Evolutionary conservation across 768 basidiomycete genomes (phyloP).

Genomic region (Lepiota subincarnata): DNA sequence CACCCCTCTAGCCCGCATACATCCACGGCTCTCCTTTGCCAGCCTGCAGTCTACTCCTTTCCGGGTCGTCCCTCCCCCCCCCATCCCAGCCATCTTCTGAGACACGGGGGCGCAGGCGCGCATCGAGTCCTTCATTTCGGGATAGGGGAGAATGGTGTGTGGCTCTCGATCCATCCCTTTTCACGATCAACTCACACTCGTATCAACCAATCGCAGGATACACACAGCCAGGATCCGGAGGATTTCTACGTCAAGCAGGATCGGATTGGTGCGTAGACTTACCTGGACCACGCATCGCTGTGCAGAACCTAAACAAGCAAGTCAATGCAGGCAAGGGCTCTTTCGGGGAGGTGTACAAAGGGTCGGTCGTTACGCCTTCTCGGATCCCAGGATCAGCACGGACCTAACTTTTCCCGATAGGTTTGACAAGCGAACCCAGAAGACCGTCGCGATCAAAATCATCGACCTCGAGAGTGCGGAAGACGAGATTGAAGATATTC

Average conservation of each 20-base stretch:
- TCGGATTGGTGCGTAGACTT: constrained; percentile 71
- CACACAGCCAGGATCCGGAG: constrained; percentile 84
- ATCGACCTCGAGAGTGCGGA: constrained; percentile 99
- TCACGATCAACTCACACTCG: constrained; percentile 23
- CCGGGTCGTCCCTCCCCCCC: neutral
- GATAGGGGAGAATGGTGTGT: constrained; percentile 23
- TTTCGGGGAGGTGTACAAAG: constrained; percentile 99
- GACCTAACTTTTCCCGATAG: constrained; percentile 36
- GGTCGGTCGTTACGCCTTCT: constrained; percentile 43
- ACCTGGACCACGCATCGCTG: constrained; percentile 4
- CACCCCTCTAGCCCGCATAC: neutral
- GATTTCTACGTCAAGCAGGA: constrained; percentile 97
- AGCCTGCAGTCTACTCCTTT: neutral
- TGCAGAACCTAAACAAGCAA: constrained; percentile 11
- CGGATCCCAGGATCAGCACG: constrained; percentile 11
- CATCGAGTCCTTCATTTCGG: constrained; percentile 9
- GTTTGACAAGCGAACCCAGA: constrained; percentile 92
- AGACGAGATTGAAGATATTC: constrained; percentile 99
- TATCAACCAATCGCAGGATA: constrained; percentile 42
- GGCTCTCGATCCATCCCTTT: neutral
- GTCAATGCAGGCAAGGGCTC: constrained; percentile 82
- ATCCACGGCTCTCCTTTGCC: neutral
- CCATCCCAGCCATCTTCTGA: constrained; percentile 12
- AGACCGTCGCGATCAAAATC: constrained; percentile 98
- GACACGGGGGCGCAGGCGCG: constrained; percentile 16